phyloP scores from a whole-genome alignment of 495 filamentous ascomycete genomes.

The Penicillium dipodomyicola region DNA sequence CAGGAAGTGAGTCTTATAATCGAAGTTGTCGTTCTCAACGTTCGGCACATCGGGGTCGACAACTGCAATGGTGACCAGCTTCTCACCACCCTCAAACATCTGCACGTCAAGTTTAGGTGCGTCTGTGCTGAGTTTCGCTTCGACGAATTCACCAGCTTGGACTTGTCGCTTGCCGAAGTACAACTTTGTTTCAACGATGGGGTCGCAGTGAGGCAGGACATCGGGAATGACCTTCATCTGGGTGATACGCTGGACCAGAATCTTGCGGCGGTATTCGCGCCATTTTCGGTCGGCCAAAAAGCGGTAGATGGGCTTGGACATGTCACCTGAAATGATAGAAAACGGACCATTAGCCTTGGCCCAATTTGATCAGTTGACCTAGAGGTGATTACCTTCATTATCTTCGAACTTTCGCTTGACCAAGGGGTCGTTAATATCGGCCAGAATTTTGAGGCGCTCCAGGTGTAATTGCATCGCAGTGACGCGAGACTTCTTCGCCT shows the following conservation, averaged over 20 bases:
- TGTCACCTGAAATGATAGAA: slow-evolving; percentile 62
- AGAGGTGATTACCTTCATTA: slow-evolving; percentile 65
- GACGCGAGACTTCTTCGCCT: slow-evolving; percentile 61
- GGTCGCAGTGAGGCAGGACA: slow-evolving; percentile 80
- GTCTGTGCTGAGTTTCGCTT: slow-evolving; percentile 63
- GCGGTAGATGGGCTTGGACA: slow-evolving; percentile 96
- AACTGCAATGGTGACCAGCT: slow-evolving; percentile 78
- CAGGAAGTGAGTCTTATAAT: slow-evolving; percentile 79
- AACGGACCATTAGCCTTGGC: slow-evolving; percentile 12
- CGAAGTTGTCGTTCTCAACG: slow-evolving; percentile 70
- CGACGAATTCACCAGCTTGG: slow-evolving; percentile 73
- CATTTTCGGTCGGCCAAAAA: slow-evolving; percentile 84
- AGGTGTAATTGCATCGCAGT: slow-evolving; percentile 69
- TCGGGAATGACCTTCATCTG: slow-evolving; percentile 93
- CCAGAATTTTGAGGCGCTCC: slow-evolving; percentile 80
- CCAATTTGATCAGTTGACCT: not conserved
- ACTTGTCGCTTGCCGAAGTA: slow-evolving; percentile 67
- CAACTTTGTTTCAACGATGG: slow-evolving; percentile 71
- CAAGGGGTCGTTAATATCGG: slow-evolving; percentile 92
- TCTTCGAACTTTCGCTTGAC: slow-evolving; percentile 96
- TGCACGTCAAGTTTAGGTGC: slow-evolving; percentile 77
- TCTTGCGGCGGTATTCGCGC: slow-evolving; percentile 69
- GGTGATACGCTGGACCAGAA: slow-evolving; percentile 81
- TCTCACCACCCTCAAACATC: slow-evolving; percentile 74
- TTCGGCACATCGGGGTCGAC: slow-evolving; percentile 91